Evolutionary conservation across 1,284 basidiomycete genomes (phyloP).

Genomic region (Peniophora sp.): DNA sequence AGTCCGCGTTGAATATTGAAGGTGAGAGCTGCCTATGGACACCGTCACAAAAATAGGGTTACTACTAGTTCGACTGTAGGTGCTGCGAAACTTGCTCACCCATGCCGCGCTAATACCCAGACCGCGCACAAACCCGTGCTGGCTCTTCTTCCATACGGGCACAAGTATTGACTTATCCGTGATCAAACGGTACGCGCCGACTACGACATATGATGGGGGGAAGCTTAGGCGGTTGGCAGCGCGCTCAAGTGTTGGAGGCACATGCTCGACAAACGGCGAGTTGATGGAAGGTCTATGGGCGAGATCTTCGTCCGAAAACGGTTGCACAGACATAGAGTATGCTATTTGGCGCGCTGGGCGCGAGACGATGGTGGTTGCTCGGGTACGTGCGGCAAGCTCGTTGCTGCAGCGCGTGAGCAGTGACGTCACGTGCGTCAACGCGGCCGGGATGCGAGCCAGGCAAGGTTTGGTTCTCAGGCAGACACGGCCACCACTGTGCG

Average conservation of each 20-base stretch:
- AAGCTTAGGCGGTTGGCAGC: constrained; percentile 56
- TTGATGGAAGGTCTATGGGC: not conserved
- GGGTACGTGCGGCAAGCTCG: no score
- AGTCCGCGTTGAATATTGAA: constrained; percentile 59
- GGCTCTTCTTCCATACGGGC: constrained; percentile 72
- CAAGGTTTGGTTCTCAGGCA: no score
- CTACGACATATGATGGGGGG: constrained; percentile 66
- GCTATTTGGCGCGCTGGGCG: not conserved
- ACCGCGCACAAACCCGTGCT: constrained; percentile 58
- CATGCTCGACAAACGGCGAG: constrained; percentile 18
- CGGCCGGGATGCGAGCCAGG: no score
- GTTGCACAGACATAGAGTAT: not conserved
- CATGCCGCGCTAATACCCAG: constrained; percentile 54
- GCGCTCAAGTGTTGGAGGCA: constrained; percentile 39
- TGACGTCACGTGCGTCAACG: no score
- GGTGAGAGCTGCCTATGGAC: constrained; percentile 50
- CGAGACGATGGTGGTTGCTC: not conserved
- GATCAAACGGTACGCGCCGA: constrained; percentile 66
- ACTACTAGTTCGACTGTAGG: constrained; percentile 1
- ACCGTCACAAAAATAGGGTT: no score
- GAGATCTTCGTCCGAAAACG: not conserved
- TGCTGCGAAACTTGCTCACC: constrained; percentile 32
- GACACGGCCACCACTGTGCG: no score
- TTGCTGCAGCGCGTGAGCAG: no score
- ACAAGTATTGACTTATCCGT: constrained; percentile 56